phyloP scores from a whole-genome alignment of 305 asterid species.

The Solanum hybrid region DNA sequence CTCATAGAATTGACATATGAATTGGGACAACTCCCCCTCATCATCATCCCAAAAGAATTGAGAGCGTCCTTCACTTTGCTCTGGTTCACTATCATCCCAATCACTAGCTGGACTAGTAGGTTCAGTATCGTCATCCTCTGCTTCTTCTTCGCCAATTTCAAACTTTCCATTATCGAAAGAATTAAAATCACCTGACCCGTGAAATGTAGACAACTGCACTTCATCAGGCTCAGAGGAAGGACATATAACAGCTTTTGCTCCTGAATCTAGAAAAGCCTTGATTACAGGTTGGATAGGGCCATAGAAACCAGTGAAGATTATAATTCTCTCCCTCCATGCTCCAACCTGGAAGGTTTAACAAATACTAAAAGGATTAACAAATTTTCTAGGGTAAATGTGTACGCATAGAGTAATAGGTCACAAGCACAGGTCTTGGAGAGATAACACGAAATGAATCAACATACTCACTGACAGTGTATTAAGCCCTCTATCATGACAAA shows the following conservation, averaged over 20 bases:
- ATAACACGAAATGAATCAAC: neutral
- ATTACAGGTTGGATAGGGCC: conserved; percentile 81
- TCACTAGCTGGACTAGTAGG: conserved; percentile 74
- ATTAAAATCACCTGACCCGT: conserved; percentile 71
- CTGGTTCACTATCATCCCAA: conserved; percentile 94
- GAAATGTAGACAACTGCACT: conserved; percentile 56
- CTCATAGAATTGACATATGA: conserved; percentile 60
- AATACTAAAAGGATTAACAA: neutral
- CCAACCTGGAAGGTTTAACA: conserved; percentile 49
- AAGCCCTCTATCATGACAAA: neutral
- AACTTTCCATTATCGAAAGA: conserved; percentile 70
- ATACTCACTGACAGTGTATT: neutral
- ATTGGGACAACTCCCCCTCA: conserved; percentile 79
- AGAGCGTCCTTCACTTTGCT: conserved; percentile 41
- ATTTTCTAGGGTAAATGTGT: neutral
- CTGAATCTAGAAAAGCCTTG: conserved; percentile 88
- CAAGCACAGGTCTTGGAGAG: neutral
- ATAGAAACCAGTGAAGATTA: conserved; percentile 75
- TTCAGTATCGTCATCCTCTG: conserved; percentile 62
- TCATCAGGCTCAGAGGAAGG: conserved; percentile 92
- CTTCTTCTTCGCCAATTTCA: conserved; percentile 92
- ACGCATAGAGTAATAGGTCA: neutral
- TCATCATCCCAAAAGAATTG: conserved; percentile 70
- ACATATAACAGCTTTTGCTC: conserved; percentile 95
- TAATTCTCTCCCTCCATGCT: conserved; percentile 93